Base-by-base conservation (phyloP, 148 eudicot genomes). In the Chenopodium suecicum region DNA sequence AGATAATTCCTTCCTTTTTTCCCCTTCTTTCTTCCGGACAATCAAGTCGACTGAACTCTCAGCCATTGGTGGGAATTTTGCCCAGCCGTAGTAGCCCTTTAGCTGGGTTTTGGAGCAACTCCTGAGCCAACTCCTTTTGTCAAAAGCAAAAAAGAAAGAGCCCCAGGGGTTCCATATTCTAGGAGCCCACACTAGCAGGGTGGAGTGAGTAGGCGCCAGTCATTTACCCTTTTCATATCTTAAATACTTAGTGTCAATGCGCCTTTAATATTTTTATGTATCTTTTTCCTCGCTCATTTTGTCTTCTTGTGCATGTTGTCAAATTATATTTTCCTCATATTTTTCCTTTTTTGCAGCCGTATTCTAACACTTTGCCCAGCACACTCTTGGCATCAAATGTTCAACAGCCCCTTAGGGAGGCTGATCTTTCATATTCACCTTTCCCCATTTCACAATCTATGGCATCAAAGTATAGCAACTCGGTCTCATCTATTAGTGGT, bases 391-490 rank as follows among this genome's bases (percentile, higher is more conserved):
- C 94, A 44, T 89, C 97, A 48, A 91, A 86, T 83, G 87, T 66
- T 85, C 94, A 89, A 86, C 94, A 89, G 52, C 83, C 93, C 81
- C 85, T 78, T 17, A 87, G 94, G 85, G 99, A 95, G 84, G 79
- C 96, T 60, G 98, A 95, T 69, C 86, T 87, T 70, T 85, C 93
- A 50, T 93, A 91, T 87, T 91, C 94, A 25, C 94, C 89, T 23
- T 93, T 93, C 80, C 88, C 97, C 52, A 80, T 86, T 64, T 65
- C 89, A 29, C 97, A 90, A 80, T 86, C 98, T 70, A 81, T 89
- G 90, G 83, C 91, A 46, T 34, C 90, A 12, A 93, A 90, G 88
- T 89, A 89, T 73, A 87, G 83, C 58, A 90, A 78, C 87, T 77
- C 88, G 1, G 86, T 76, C n/a, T 88, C 97, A 70, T 88, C 98